Conservation (phyloP, 306 rosid species). For the Inga leiocalycina region DNA sequence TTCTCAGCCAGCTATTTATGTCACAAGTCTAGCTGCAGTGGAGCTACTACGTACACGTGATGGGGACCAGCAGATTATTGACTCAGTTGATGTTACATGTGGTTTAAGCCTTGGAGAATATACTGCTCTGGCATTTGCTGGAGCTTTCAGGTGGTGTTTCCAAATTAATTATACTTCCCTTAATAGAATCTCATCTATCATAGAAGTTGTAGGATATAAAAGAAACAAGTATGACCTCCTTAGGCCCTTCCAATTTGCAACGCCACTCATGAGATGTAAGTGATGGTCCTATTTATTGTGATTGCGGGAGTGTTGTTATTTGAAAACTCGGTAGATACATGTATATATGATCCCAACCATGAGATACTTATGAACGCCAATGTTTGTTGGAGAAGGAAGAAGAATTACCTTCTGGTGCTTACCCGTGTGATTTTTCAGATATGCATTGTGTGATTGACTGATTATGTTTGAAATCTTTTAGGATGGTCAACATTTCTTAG, state of each 20-base stretch:
- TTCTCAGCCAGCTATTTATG: conserved; percentile 98
- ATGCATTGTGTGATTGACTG: conserved; percentile 10
- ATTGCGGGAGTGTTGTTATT: neutral
- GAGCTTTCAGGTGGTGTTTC: conserved; percentile 78
- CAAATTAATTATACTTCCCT: neutral
- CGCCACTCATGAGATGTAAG: neutral
- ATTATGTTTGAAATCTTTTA: conserved; percentile 21
- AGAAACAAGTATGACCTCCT: neutral
- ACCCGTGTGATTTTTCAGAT: conserved; percentile 9
- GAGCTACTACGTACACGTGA: conserved; percentile 85
- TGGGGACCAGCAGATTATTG: conserved; percentile 93
- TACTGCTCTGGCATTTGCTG: conserved; percentile 94
- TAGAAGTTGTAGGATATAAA: conserved; percentile 16
- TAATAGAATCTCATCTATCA: neutral
- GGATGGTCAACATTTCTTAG: conserved; percentile 3
- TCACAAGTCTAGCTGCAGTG: conserved; percentile 96
- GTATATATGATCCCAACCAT: neutral
- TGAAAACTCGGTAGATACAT: neutral
- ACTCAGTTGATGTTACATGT: conserved; percentile 90
- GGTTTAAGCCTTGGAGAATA: conserved; percentile 98
- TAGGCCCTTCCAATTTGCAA: conserved; percentile 16
- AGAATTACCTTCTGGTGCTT: conserved; percentile 12
- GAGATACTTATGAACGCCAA: conserved; percentile 15
- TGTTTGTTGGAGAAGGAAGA: neutral
- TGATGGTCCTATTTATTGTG: conserved; percentile 14